Evolutionary conservation across 495 filamentous ascomycete species (phyloP), one percentile per base, ranked within the genome.

Genomic region (Letharia lupina): DNA sequence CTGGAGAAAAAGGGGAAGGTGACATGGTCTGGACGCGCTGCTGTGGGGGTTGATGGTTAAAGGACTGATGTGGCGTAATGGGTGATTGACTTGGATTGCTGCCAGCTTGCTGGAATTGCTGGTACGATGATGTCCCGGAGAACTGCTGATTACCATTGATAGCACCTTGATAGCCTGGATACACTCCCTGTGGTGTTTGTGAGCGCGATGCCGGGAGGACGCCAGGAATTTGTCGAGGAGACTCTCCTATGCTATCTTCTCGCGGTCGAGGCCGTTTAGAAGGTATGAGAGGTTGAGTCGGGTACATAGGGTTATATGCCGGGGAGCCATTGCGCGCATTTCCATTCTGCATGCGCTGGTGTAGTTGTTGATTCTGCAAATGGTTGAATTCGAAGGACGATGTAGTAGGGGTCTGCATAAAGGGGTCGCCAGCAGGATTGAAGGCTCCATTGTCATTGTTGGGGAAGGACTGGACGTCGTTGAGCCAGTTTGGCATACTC

Each of bases 11-110:
- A 0, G 91, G 92, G 73, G 91, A 91, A 5, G 93, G 93, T 20
- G 93, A 97, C 42, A 91, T 86, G 37, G 94, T 96, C 66, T 91
- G 87, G 75, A 96, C 88, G 64, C 91, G 79, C 76, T 93, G 90
- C 18, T 88, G 89, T 45, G 86, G 83, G 70, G 78, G 84, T 62
- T 81, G 81, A 54, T 80, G 81, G 45, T 86, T 82, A 69, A 86
- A 90, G 6, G 84, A 77, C 75, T 94, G 91, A 75, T 93, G 91
- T 57, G 81, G 81, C 80, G 91, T 83, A 71, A 91, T 82, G 58
- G 93, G 93, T 3, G 93, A 97, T 52, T 91, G 93, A 28, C 90
- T 93, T 62, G 91, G 87, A 73, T 88, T 93, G 52, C 86, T 81
- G 41, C 87, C 86, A 72, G 88, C 87, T 74, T 91, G 88, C 74